Evolutionary conservation across 441 rosid species (phyloP).

Genomic region (Populus hybrid): DNA sequence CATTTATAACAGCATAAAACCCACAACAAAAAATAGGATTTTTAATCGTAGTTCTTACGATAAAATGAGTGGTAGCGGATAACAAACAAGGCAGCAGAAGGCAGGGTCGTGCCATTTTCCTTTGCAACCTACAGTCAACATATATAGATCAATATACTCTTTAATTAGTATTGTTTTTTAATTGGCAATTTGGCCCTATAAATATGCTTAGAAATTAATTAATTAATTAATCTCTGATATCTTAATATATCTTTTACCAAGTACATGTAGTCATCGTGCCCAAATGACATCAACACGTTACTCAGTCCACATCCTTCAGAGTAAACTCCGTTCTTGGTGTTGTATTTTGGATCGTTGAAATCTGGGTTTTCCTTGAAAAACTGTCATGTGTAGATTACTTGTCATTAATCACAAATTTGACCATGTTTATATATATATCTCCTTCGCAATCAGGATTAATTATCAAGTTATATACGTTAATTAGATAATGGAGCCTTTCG

Average conservation of each 20-base stretch:
- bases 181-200: too few species aligned
- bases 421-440: background rate
- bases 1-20: background rate
- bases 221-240: too few species aligned
- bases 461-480: too few species aligned
- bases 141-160: background rate
- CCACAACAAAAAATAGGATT: too few species aligned
- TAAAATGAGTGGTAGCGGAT: constrained; percentile 84
- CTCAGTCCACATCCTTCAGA: constrained; percentile 69
- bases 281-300: constrained; percentile 73
- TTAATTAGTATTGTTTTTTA: background rate
- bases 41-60: constrained; percentile 33
- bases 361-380: constrained; percentile 66
- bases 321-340: constrained; percentile 66
- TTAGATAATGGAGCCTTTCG: background rate
- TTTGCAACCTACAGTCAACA: constrained; percentile 57
- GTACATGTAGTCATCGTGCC: constrained; percentile 91
- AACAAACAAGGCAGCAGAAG: constrained; percentile 66
- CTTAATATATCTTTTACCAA: constrained; percentile 33
- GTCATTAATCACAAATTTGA: too few species aligned
- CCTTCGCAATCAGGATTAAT: background rate
- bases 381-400: constrained; percentile 23
- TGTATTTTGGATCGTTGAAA: constrained; percentile 43
- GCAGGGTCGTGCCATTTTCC: constrained; percentile 71
- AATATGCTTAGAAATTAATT: too few species aligned